Evolutionary conservation across 768 basidiomycete species (phyloP).

Genomic region (Panaeolus papilionaceus): DNA sequence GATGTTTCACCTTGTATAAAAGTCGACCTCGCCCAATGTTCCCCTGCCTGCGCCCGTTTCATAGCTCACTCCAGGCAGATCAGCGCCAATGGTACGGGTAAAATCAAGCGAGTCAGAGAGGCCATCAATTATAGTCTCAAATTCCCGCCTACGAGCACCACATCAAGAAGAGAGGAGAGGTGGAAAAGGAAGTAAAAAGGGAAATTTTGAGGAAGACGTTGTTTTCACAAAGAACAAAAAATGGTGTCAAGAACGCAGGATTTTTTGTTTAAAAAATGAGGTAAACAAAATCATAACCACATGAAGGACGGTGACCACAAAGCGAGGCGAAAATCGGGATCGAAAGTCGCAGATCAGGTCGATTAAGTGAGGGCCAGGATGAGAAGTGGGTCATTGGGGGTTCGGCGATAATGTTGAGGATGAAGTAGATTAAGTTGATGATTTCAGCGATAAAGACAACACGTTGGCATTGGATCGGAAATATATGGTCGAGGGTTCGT

Average conservation of each 20-base stretch:
- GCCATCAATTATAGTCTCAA: slow-evolving; percentile 83
- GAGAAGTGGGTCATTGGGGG: too few relatives aligned
- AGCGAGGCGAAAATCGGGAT: background rate
- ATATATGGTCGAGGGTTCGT: background rate
- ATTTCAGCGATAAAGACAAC: background rate
- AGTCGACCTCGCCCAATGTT: slow-evolving; percentile 86
- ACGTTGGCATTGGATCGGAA: slow-evolving; percentile 1
- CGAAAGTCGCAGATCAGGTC: background rate
- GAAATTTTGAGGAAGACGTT: background rate
- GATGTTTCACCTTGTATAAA: slow-evolving; percentile 80
- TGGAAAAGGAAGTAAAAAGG: background rate
- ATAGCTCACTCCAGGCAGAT: slow-evolving; percentile 58
- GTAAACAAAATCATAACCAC: background rate
- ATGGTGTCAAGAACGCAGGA: too few relatives aligned
- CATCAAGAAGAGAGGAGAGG: slow-evolving; percentile 13
- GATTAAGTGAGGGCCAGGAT: background rate
- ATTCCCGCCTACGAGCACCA: slow-evolving; percentile 62
- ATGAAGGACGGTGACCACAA: slow-evolving; percentile 20
- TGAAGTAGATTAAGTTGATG: background rate
- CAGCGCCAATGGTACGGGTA: slow-evolving; percentile 85
- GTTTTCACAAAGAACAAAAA: too few relatives aligned
- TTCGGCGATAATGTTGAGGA: background rate
- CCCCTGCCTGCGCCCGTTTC: slow-evolving; percentile 75
- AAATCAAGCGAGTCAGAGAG: slow-evolving; percentile 95
- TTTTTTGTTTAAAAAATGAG: background rate